These are phyloP conservation scores for Apiospora marii DNA, from an alignment of 2,329 filamentous ascomycete genomes.

Conservation along the genomic window DNA sequence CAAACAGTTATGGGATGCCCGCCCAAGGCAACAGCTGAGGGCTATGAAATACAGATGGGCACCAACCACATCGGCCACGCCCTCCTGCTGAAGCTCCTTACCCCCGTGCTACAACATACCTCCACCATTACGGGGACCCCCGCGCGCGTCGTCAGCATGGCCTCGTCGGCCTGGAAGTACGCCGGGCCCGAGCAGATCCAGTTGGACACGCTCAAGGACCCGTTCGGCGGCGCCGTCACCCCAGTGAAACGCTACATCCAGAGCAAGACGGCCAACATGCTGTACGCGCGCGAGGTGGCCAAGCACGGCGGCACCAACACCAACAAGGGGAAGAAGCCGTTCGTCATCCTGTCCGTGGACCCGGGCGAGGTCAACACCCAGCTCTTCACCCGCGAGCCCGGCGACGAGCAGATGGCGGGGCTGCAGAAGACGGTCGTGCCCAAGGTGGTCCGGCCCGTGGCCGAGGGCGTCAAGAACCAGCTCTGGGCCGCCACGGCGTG, in stretches of 20 bases:
- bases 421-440: neutral
- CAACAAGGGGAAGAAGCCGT: neutral
- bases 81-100: slow-evolving; percentile 41
- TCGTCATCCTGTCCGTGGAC: slow-evolving; percentile 24
- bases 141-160: slow-evolving; percentile 29
- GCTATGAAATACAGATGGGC: slow-evolving; percentile 53
- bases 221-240: slow-evolving; percentile 18
- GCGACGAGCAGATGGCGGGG: neutral
- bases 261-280: slow-evolving; percentile 33
- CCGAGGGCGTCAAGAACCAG: slow-evolving; percentile 48
- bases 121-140: slow-evolving; percentile 1
- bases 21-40: slow-evolving; percentile 44
- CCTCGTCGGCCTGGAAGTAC: slow-evolving; percentile 25
- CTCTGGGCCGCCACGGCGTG: slow-evolving; percentile 44
- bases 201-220: slow-evolving; percentile 12
- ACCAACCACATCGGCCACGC: slow-evolving; percentile 54
- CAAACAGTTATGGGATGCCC: slow-evolving; percentile 42
- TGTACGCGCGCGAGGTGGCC: slow-evolving; percentile 28
- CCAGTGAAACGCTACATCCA: slow-evolving; percentile 30
- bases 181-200: neutral
- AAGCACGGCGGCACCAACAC: neutral
- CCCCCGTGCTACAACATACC: slow-evolving; percentile 25
- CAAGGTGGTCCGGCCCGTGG: slow-evolving; percentile 23
- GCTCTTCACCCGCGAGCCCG: slow-evolving; percentile 3
- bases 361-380: slow-evolving; percentile 27